A percentile compares a stretch with the other conserved stretches of the same genome.
Evolutionary conservation across 2,329 filamentous ascomycete genomes (phyloP).

Genomic region (Sarocladiaceae sp.): DNA sequence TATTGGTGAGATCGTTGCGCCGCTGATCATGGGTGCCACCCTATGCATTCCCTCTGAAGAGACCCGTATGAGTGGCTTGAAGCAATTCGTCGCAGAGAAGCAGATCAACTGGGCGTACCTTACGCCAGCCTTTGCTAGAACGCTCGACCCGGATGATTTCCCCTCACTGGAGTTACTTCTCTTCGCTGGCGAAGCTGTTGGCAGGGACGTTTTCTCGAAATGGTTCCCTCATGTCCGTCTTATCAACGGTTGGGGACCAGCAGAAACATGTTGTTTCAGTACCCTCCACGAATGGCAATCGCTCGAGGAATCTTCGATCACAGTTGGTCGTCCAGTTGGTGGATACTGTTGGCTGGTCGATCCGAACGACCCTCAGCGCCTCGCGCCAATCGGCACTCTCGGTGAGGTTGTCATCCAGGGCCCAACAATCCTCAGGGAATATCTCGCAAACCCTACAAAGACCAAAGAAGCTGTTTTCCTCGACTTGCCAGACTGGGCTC

Average conservation of each 20-base stretch:
- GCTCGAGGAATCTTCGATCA: neutral
- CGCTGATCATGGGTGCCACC: neutral
- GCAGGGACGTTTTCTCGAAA: conserved; percentile 10
- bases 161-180: conserved; percentile 8
- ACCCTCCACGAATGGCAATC: conserved; percentile 10
- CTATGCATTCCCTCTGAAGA: conserved; percentile 4
- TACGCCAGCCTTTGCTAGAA: neutral
- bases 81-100: neutral
- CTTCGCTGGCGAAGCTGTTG: conserved; percentile 12
- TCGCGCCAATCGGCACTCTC: conserved; percentile 12
- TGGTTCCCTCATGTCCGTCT: conserved; percentile 11
- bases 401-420: conserved; percentile 16
- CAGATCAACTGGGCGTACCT: conserved; percentile 2
- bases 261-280: conserved; percentile 12
- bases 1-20: neutral
- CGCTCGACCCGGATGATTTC: neutral
- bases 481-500: too few species aligned
- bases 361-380: conserved; percentile 7
- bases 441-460: conserved; percentile 29
- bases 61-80: neutral
- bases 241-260: conserved; percentile 13
- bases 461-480: conserved; percentile 20
- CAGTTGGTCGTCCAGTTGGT: conserved; percentile 12
- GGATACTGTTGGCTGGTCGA: conserved; percentile 13
- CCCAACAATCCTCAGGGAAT: conserved; percentile 39